Evolutionary conservation across 495 filamentous ascomycete genomes (phyloP).

Genomic region (Viridothelium virens): DNA sequence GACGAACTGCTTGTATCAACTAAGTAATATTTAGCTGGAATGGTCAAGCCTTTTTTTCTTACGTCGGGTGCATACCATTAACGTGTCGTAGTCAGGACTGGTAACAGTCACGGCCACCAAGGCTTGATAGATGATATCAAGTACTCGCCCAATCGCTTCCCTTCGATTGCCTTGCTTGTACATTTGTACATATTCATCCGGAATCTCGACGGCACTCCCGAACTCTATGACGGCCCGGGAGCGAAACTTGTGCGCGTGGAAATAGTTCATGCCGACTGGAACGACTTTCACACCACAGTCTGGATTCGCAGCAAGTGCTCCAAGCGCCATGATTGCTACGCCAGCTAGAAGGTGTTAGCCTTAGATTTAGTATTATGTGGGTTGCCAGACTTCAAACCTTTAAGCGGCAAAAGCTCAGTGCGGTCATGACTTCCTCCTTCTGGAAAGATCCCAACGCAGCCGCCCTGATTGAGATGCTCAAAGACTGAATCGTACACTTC

Average conservation of each 20-base stretch:
- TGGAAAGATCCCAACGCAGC: slow-evolving; percentile 94
- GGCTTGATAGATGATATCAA: slow-evolving; percentile 79
- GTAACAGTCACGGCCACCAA: slow-evolving; percentile 87
- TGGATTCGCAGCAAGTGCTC: slow-evolving; percentile 78
- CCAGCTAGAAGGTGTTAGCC: slow-evolving; percentile 53
- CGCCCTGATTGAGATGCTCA: slow-evolving; percentile 65
- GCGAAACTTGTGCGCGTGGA: slow-evolving; percentile 97
- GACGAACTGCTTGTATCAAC: slow-evolving; percentile 86
- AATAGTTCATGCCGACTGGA: slow-evolving; percentile 99
- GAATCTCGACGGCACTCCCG: slow-evolving; percentile 76
- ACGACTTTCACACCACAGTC: slow-evolving; percentile 93
- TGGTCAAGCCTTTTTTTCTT: neutral
- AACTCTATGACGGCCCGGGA: slow-evolving; percentile 97
- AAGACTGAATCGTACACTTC: slow-evolving; percentile 92
- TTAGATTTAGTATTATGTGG: neutral
- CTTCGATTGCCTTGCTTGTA: slow-evolving; percentile 76
- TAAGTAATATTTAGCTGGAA: slow-evolving; percentile 24
- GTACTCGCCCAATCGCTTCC: slow-evolving; percentile 69
- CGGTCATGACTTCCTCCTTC: slow-evolving; percentile 97
- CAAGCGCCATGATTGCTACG: slow-evolving; percentile 95
- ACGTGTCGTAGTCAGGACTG: slow-evolving; percentile 89
- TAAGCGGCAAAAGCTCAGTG: slow-evolving; percentile 84
- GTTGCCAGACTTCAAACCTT: slow-evolving; percentile 45
- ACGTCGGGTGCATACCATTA: slow-evolving; percentile 59
- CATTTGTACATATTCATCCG: slow-evolving; percentile 69